Conservation (phyloP, 148 eudicot genomes). For the Vaccinium myrtillus region DNA sequence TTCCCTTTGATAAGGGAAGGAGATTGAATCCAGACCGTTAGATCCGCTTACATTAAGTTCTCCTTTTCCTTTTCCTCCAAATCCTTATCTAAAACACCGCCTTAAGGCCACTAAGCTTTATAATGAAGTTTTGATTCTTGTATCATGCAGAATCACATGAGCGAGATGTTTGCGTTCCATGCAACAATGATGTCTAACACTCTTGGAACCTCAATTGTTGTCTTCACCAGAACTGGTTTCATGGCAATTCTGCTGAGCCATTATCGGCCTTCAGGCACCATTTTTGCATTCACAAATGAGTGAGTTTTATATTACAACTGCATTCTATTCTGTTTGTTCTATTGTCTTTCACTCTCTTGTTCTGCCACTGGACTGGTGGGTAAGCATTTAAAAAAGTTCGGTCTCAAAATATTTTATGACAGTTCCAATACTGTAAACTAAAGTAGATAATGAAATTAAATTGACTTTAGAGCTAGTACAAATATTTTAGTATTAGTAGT, state of each 20-base stretch:
- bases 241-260: conserved; percentile 94
- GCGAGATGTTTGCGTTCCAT: conserved; percentile 99
- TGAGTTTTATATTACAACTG: conserved; percentile 37
- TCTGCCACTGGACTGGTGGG: background rate
- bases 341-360: background rate
- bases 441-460: background rate
- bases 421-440: background rate
- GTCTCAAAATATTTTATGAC: background rate
- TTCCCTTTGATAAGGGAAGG: background rate
- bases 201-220: conserved; percentile 91
- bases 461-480: conserved; percentile 5
- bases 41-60: background rate
- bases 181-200: conserved; percentile 98
- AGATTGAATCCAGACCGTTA: background rate
- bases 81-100: background rate
- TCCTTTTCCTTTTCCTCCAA: background rate
- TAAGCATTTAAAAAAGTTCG: background rate
- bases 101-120: background rate
- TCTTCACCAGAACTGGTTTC: conserved; percentile 92
- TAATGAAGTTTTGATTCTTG: conserved; percentile 1
- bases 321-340: background rate
- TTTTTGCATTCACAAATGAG: conserved; percentile 96
- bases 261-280: conserved; percentile 93
- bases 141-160: conserved; percentile 87
- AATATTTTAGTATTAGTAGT: background rate